Base-by-base conservation (phyloP, 352 stramenopile species). In the Pythium aristosporum region DNA sequence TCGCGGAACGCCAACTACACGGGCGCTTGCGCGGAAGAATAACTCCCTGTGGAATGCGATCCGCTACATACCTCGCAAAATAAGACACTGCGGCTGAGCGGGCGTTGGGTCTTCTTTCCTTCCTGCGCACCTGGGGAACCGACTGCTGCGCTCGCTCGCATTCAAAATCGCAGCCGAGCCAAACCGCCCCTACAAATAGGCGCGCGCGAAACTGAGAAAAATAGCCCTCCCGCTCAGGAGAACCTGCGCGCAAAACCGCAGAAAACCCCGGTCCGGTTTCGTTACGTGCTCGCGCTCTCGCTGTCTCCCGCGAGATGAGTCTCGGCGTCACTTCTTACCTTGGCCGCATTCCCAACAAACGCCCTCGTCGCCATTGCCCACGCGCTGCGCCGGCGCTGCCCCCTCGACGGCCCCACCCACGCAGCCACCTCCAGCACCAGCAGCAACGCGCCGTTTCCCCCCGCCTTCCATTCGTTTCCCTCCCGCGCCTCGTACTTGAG, bases 151-250 rank as follows among this genome's bases (percentile, higher is more conserved):
- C 54, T 60, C 20, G 50, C 46, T 69, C 63, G 56, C 63, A 69
- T 65, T 69, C 49, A n/a, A 44, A 64, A 64, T 65, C 63, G 63
- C 49, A 69, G 49, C 61, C 61, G 37, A 68, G 54, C 63, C 54
- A 57, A 32, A 48, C n/a, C 21, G 49, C 30, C 41, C 56, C 63
- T 65, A 69, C 63, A 69, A 69, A 69, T 69, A 69, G 63, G 23
- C 28, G 42, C 11, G 5, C 23, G 49, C 11, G n/a, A 46, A 43
- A n/a, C 15, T 51, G 50, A 25, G 39, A 47, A 67, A 60, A 61
- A 67, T 67, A 67, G 60, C 60, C 21, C 54, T 13, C 5, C 52
- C 20, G 8, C 15, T 42, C 41, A 43, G 13, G 41, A 36, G 21
- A 13, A 58, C 21, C 30, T 12, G 36, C 44, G 21, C 10, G 64